A percentile compares a stretch with the other conserved stretches of the same genome.
Evolutionary conservation across 768 basidiomycete species (phyloP).

Genomic region (Macrolepiota dolichaula): DNA sequence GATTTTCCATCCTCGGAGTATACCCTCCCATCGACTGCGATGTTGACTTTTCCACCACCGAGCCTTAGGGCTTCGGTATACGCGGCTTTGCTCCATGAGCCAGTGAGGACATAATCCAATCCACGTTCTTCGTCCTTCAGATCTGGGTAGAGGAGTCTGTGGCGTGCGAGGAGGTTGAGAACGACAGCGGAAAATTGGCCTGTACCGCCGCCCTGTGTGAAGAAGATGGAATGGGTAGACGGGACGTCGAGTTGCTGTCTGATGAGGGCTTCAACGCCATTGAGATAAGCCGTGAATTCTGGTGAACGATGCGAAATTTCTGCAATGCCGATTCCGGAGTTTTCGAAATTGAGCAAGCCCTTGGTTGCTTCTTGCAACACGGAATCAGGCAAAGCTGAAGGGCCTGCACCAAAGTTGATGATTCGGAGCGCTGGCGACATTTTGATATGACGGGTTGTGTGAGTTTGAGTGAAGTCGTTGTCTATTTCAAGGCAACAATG

Average conservation of each 20-base stretch:
- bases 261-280: slow-evolving; percentile 59
- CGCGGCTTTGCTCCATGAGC: slow-evolving; percentile 89
- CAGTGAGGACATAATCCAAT: slow-evolving; percentile 90
- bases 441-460: background rate
- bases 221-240: slow-evolving; percentile 78
- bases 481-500: slow-evolving; percentile 6
- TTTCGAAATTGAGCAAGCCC: slow-evolving; percentile 86
- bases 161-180: slow-evolving; percentile 85
- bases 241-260: slow-evolving; percentile 81
- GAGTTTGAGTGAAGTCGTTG: background rate
- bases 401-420: slow-evolving; percentile 93
- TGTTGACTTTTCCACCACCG: slow-evolving; percentile 53
- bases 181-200: slow-evolving; percentile 91
- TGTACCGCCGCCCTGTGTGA: slow-evolving; percentile 93
- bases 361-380: slow-evolving; percentile 81
- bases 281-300: slow-evolving; percentile 75
- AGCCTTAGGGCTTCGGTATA: slow-evolving; percentile 78
- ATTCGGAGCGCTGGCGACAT: slow-evolving; percentile 47
- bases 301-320: slow-evolving; percentile 96
- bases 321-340: slow-evolving; percentile 91
- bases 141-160: slow-evolving; percentile 71
- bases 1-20: slow-evolving; percentile 64
- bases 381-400: slow-evolving; percentile 84
- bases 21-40: slow-evolving; percentile 68
- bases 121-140: slow-evolving; percentile 48